Evolutionary conservation across 371 early-diverging fungal genomes (phyloP).

Genomic region (Rhizopus microsporus): DNA sequence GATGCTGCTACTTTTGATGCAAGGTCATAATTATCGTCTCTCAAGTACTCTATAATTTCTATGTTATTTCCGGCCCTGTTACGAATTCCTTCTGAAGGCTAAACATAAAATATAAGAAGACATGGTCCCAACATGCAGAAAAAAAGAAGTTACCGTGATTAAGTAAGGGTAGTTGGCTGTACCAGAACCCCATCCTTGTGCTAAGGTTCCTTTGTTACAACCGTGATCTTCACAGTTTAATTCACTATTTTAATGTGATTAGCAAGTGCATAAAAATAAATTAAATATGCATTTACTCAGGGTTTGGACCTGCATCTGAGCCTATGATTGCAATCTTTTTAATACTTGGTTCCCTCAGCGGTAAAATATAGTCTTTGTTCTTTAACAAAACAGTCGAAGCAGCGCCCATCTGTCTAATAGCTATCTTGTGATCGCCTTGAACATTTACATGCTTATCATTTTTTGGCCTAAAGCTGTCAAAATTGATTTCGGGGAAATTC

Average conservation of each 20-base stretch:
- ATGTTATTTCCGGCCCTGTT: slow-evolving; percentile 32
- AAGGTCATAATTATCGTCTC: slow-evolving; percentile 38
- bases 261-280: background rate
- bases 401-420: slow-evolving; percentile 50
- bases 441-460: slow-evolving; percentile 34
- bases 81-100: slow-evolving; percentile 47
- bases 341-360: slow-evolving; percentile 23
- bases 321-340: slow-evolving; percentile 52
- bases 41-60: slow-evolving; percentile 29
- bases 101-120: background rate
- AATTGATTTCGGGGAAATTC: slow-evolving; percentile 42
- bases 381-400: slow-evolving; percentile 53
- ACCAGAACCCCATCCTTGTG: slow-evolving; percentile 70
- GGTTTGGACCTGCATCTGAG: slow-evolving; percentile 48
- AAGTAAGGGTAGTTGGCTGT: slow-evolving; percentile 63
- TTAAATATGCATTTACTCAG: slow-evolving; percentile 18
- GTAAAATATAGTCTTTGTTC: slow-evolving; percentile 45
- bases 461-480: slow-evolving; percentile 35
- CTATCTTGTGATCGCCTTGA: slow-evolving; percentile 36
- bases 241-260: background rate
- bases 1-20: slow-evolving; percentile 39
- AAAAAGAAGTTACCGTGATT: slow-evolving; percentile 34
- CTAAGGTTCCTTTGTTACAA: slow-evolving; percentile 50
- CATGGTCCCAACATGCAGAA: background rate
- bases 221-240: slow-evolving; percentile 37